phyloP scores from a whole-genome alignment of 1,284 basidiomycete species.

The Tetrapyrgos nigripes region DNA sequence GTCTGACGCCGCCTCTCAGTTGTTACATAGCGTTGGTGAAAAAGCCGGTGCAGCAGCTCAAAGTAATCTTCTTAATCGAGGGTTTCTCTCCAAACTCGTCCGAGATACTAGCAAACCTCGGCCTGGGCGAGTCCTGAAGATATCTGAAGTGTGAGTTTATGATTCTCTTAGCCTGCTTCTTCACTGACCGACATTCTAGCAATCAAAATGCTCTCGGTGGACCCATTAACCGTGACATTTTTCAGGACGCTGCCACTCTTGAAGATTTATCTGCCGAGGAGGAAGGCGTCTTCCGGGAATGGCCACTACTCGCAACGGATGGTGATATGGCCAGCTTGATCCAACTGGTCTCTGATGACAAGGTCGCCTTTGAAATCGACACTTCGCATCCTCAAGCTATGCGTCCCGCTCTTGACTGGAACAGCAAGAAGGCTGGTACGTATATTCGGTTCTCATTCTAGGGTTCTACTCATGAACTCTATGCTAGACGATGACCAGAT shows the following conservation, averaged over 20 bases:
- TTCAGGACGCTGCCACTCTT: conserved; percentile 70
- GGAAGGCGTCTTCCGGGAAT: conserved; percentile 64
- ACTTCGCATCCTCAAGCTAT: conserved; percentile 60
- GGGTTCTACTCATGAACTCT: conserved; percentile 2
- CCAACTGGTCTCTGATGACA: conserved; percentile 73
- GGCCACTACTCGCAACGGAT: conserved; percentile 75
- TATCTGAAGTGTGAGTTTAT: conserved; percentile 64
- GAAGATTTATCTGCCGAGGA: conserved; percentile 59
- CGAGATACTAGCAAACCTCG: conserved; percentile 64
- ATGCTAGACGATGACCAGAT: conserved; percentile 80
- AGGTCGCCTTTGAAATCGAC: conserved; percentile 73
- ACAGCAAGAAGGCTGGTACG: conserved; percentile 84
- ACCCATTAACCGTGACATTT: conserved; percentile 63
- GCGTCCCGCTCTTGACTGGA: conserved; percentile 70
- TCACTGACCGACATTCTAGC: conserved; percentile 35
- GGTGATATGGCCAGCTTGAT: conserved; percentile 78
- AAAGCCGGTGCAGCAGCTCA: conserved; percentile 57
- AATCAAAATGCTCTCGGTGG: conserved; percentile 78
- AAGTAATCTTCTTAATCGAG: conserved; percentile 63
- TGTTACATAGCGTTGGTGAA: conserved; percentile 65
- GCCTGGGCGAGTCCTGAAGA: conserved; percentile 75
- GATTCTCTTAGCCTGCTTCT: conserved; percentile 30
- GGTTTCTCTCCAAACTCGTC: conserved; percentile 69
- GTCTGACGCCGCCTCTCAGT: conserved; percentile 54
- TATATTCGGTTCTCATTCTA: neutral